These are phyloP conservation scores for Theobroma cacao DNA, from an alignment of 345 rosid species.

Conservation along the genomic window DNA sequence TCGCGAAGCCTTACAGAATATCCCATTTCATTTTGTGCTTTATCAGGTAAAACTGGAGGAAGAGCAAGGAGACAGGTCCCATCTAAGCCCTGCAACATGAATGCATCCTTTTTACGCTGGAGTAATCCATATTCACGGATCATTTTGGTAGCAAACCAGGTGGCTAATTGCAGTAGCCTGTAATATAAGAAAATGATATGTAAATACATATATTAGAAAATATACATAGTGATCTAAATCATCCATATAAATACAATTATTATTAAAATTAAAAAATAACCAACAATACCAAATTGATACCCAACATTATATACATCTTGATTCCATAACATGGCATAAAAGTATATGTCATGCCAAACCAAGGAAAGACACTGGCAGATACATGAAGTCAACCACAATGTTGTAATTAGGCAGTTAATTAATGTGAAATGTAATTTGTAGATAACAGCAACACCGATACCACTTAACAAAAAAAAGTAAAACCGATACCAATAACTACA, in stretches of 20 bases:
- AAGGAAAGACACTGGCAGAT: background rate
- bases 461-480: background rate
- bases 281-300: background rate
- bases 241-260: conserved; percentile 8
- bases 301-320: background rate
- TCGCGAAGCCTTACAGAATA: conserved; percentile 58
- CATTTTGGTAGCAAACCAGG: conserved; percentile 81
- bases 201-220: background rate
- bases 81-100: conserved; percentile 31
- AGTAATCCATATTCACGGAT: conserved; percentile 67
- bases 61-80: conserved; percentile 44
- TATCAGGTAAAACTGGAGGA: conserved; percentile 42
- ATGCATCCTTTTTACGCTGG: conserved; percentile 53
- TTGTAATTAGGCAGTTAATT: background rate
- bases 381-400: background rate
- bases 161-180: conserved; percentile 83
- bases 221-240: background rate
- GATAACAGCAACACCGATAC: background rate
- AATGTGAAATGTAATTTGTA: conserved; percentile 4
- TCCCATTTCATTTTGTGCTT: conserved; percentile 35
- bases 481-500: background rate
- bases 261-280: background rate
- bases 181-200: conserved; percentile 25
- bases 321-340: background rate
- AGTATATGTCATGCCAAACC: background rate